Base-by-base conservation (phyloP, 768 basidiomycete species). In the Harrya chromipes region DNA sequence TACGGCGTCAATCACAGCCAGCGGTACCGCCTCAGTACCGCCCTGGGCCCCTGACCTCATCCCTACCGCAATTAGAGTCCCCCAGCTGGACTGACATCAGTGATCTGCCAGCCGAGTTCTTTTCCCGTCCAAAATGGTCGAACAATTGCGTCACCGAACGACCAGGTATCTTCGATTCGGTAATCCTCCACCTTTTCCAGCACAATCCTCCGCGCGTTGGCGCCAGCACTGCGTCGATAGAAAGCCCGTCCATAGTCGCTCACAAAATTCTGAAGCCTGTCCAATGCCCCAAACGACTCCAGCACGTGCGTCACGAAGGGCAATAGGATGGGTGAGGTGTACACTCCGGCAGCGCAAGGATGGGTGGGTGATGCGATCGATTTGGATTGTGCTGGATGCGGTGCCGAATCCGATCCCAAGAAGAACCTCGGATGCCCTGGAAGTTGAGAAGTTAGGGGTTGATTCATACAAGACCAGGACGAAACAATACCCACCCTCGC, bases 351-450 rank as follows among this genome's bases (percentile, higher is more conserved):
- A 1, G 97, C 94, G 68, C 97, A 99, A 16, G 83, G 74, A 27
- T 82, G 77, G 17, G 70, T 70, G 7, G 89, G 85, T 5, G 83
- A 80, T 52, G 88, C 81, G 16, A 79, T 83, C 4, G 87, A 79
- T 68, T 93, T 87, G 46, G 77, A 72, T 24, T 73, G 65, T 26
- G 78, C 76, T 5, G 88, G 84, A 68, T 99, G 97, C 35, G 97
- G 97, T 1, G 97, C 97, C 24, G 90, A 93, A 70, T 99, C 97
- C 16, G 91, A 94, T 17, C 97, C 97, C 47, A 99, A 76, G 81
- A 99, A 99, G 71, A 99, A 99, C 41, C 90, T 84, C 4, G 92
- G 87, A 68, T 95, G 89, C 4, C 94, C 94, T 83, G 58, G 21
- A 42, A 47, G 35, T 52, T 16, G 44, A 57, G 20, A 41, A 47